Percentiles rank a stretch among this genome's conserved stretches.
Evolutionary conservation across 495 filamentous ascomycete species (phyloP).

Genomic region (Tuber magnatum): DNA sequence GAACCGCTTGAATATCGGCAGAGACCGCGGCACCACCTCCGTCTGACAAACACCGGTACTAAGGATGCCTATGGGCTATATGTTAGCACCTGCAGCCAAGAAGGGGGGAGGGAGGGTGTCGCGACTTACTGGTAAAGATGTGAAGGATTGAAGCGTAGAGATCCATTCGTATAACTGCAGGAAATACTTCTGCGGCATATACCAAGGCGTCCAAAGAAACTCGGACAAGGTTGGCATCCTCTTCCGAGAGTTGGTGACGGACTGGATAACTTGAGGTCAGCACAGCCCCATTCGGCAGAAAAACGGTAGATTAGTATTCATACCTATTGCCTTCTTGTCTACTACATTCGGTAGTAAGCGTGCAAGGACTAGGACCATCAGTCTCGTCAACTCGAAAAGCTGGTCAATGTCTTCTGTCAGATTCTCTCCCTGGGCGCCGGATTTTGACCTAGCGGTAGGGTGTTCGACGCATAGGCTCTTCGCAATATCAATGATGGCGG

Average conservation of each 20-base stretch:
- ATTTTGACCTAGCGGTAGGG: conserved; percentile 69
- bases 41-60: conserved; percentile 78
- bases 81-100: conserved; percentile 6
- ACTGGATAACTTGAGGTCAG: conserved; percentile 43
- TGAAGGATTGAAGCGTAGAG: conserved; percentile 94
- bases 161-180: conserved; percentile 90
- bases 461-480: conserved; percentile 82
- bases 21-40: conserved; percentile 77
- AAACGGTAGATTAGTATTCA: conserved; percentile 21
- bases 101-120: not conserved
- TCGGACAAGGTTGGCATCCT: conserved; percentile 72
- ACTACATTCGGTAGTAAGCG: conserved; percentile 79
- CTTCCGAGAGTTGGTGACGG: conserved; percentile 68
- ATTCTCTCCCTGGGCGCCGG: conserved; percentile 60
- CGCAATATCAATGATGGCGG: conserved; percentile 85
- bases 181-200: conserved; percentile 89
- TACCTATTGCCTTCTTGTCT: conserved; percentile 53
- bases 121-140: conserved; percentile 64
- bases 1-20: conserved; percentile 90
- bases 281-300: conserved; percentile 13
- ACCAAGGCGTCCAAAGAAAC: conserved; percentile 79
- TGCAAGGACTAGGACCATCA: conserved; percentile 86
- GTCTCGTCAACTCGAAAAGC: conserved; percentile 89
- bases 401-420: conserved; percentile 96
- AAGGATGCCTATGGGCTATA: conserved; percentile 54